Percentiles rank a stretch among this genome's conserved stretches.
Evolutionary conservation across 768 basidiomycete genomes (phyloP).

Genomic region (Hericium alpestre): DNA sequence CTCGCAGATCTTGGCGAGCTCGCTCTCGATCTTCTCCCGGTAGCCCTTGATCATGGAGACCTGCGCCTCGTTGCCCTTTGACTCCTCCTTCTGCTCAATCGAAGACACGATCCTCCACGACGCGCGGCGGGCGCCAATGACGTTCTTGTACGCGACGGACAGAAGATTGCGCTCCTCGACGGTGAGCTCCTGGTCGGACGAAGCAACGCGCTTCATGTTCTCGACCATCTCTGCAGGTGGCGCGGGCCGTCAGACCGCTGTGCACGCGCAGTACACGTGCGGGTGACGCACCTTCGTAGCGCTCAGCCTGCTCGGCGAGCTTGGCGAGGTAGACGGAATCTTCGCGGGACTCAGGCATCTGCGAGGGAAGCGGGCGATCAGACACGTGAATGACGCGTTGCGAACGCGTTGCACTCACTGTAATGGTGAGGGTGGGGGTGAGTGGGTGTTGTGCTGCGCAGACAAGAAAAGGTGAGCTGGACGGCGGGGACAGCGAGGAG

Average conservation of each 20-base stretch:
- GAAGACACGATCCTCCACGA: constrained; percentile 98
- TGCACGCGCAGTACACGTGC: constrained; percentile 3
- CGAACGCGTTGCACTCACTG: constrained; percentile 1
- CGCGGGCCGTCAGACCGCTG: constrained; percentile 9
- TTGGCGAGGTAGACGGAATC: constrained; percentile 99
- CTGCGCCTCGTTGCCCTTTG: constrained; percentile 93
- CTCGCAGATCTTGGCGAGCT: constrained; percentile 97
- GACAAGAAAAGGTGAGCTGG: constrained; percentile 6
- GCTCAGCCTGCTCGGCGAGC: constrained; percentile 99
- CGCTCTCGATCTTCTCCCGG: constrained; percentile 94
- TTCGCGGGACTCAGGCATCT: constrained; percentile 86
- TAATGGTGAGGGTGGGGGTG: constrained; percentile 10
- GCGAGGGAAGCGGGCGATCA: not conserved
- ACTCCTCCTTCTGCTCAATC: constrained; percentile 98
- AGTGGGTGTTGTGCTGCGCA: not conserved
- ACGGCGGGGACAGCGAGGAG: constrained; percentile 4
- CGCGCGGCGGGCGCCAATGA: constrained; percentile 94
- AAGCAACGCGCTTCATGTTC: constrained; percentile 98
- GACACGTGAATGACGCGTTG: constrained; percentile 1
- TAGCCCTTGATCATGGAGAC: constrained; percentile 97
- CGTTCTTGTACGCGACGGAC: constrained; percentile 98
- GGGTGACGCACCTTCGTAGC: constrained; percentile 73
- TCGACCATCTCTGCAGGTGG: constrained; percentile 78
- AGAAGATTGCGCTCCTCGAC: constrained; percentile 98
- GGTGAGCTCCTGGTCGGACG: constrained; percentile 94